Conservation (phyloP, 805 yeast species). For the Metschnikowia borealis region DNA sequence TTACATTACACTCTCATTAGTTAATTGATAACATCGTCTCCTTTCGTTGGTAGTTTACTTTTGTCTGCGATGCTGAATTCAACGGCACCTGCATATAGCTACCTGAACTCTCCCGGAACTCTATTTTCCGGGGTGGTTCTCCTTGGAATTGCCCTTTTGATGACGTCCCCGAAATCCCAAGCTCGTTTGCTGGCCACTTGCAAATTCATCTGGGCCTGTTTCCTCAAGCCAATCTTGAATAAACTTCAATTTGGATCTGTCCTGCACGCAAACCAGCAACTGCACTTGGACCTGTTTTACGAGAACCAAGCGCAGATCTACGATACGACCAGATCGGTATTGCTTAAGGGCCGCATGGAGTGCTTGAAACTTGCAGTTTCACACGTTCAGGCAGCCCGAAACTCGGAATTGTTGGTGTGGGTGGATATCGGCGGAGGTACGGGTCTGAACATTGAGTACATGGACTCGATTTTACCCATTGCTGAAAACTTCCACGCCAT, state of each 20-base stretch:
- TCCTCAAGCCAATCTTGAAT: constrained; percentile 51
- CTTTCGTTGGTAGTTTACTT: not conserved
- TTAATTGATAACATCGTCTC: not conserved
- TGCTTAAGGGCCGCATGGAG: constrained; percentile 67
- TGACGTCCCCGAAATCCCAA: not conserved
- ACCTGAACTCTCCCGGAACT: not conserved
- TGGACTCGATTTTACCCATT: constrained; percentile 54
- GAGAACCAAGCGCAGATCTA: constrained; percentile 73
- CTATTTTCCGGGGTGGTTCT: not conserved
- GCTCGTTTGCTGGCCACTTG: constrained; percentile 22
- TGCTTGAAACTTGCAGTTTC: constrained; percentile 57
- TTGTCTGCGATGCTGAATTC: not conserved
- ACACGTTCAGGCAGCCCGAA: constrained; percentile 41
- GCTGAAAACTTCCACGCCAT: constrained; percentile 54
- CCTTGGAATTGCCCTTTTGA: not conserved
- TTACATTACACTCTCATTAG: no score
- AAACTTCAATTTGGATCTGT: constrained; percentile 11
- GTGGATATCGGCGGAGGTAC: constrained; percentile 86
- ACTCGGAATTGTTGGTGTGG: constrained; percentile 49
- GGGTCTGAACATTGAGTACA: constrained; percentile 74
- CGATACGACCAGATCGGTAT: constrained; percentile 62
- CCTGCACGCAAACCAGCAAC: constrained; percentile 38
- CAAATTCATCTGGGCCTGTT: constrained; percentile 47
- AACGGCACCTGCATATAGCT: not conserved
- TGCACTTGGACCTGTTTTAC: constrained; percentile 65